Conservation (phyloP, 305 asterid genomes). For the Solanum hybrid region DNA sequence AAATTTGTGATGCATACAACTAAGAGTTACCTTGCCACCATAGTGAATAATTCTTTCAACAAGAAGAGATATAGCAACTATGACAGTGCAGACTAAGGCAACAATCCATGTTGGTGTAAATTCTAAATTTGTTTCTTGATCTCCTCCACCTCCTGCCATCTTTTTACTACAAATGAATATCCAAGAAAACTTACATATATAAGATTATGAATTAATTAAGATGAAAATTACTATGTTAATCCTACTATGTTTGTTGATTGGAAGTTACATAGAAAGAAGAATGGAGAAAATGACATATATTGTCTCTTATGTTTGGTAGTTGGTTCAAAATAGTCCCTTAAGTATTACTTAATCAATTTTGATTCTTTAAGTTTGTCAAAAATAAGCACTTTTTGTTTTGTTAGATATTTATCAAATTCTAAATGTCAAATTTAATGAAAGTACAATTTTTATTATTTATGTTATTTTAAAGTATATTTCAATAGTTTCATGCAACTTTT, state of each 20-base stretch:
- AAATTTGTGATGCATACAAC: neutral
- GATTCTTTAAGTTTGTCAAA: neutral
- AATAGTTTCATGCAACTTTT: neutral
- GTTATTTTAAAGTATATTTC: neutral
- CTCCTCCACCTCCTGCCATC: constrained; percentile 51
- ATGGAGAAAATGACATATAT: neutral
- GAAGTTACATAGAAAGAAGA: neutral
- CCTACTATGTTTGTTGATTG: neutral
- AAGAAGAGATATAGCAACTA: constrained; percentile 50
- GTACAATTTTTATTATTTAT: neutral
- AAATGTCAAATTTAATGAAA: neutral
- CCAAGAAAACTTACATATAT: neutral
- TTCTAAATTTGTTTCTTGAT: constrained; percentile 24
- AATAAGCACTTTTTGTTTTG: neutral
- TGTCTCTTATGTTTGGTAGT: neutral
- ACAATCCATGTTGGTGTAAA: constrained; percentile 71
- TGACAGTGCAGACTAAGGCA: constrained; percentile 55
- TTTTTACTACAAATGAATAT: neutral
- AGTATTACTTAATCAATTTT: neutral
- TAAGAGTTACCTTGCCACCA: constrained; percentile 42
- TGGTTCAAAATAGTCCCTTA: neutral
- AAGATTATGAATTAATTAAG: neutral
- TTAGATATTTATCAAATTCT: neutral
- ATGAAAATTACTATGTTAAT: neutral
- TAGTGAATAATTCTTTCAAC: constrained; percentile 53